phyloP scores from a whole-genome alignment of 352 stramenopile species.

The Thraustochytrium sp. region DNA sequence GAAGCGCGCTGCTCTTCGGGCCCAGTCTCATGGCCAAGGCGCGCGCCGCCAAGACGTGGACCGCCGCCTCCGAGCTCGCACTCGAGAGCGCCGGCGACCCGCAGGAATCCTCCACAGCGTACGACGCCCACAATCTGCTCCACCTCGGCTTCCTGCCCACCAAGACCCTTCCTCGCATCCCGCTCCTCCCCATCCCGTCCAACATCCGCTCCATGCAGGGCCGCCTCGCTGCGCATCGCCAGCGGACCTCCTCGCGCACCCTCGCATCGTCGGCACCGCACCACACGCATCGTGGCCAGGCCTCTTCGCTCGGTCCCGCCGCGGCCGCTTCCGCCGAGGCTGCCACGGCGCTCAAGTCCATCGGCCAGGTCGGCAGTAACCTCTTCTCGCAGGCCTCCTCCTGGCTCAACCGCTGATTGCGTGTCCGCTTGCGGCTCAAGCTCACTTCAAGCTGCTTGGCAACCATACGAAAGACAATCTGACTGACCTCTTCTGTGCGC shows the following conservation, averaged over 20 bases:
- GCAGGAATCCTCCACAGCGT: background rate
- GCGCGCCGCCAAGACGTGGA: background rate
- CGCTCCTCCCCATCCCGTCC: slow-evolving; percentile 19
- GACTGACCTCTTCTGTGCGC: too few species aligned
- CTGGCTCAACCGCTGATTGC: slow-evolving; percentile 3
- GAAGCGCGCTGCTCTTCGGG: slow-evolving; percentile 25
- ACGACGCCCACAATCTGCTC: slow-evolving; percentile 31
- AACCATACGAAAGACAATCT: too few species aligned
- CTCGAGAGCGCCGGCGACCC: background rate
- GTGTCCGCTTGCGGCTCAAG: too few species aligned
- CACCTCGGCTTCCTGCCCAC: slow-evolving; percentile 21
- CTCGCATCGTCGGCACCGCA: background rate
- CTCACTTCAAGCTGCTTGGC: too few species aligned
- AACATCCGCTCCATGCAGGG: slow-evolving; percentile 4
- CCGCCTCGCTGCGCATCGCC: background rate
- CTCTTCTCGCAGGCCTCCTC: slow-evolving; percentile 38
- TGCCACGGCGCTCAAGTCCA: background rate
- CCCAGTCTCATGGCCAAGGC: slow-evolving; percentile 39
- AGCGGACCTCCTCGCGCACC: background rate
- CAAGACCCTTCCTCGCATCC: background rate
- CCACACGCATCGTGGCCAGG: background rate
- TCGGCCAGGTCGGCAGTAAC: slow-evolving; percentile 33
- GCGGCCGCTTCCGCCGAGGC: background rate
- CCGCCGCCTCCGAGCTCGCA: background rate
- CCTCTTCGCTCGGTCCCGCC: background rate